Conservation (phyloP, 345 rosid genomes). For the Citrus glauca region DNA sequence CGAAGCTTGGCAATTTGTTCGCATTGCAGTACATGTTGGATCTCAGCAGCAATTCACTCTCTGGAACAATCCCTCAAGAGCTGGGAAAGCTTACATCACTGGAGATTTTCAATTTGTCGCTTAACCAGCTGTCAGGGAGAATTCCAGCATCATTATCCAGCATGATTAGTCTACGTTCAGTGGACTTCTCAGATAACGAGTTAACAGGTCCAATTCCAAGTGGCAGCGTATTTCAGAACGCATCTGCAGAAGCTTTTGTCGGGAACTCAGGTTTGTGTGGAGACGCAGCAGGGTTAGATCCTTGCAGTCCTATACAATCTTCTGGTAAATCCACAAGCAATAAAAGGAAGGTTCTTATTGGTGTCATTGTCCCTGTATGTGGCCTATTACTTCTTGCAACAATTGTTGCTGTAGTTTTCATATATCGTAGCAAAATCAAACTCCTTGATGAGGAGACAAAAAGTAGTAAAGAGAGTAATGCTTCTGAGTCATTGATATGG, state of each 20-base stretch:
- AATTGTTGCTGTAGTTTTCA: conserved; percentile 7
- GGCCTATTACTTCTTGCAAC: conserved; percentile 21
- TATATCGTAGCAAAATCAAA: conserved; percentile 8
- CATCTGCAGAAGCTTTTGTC: conserved; percentile 30
- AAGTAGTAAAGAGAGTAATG: neutral
- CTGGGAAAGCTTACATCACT: conserved; percentile 34
- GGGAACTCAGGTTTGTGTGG: conserved; percentile 70
- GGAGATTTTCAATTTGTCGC: conserved; percentile 55
- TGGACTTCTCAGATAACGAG: conserved; percentile 57
- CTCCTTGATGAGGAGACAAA: conserved; percentile 32
- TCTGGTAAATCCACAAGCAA: conserved; percentile 18
- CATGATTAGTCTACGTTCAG: conserved; percentile 40
- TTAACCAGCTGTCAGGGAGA: conserved; percentile 46
- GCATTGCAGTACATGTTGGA: conserved; percentile 41
- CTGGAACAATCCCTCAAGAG: conserved; percentile 45
- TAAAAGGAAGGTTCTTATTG: conserved; percentile 29
- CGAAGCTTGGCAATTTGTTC: conserved; percentile 37
- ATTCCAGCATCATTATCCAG: conserved; percentile 46
- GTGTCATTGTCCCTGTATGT: conserved; percentile 36
- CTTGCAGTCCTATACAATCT: conserved; percentile 20
- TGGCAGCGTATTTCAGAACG: conserved; percentile 35
- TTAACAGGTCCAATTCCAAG: conserved; percentile 50
- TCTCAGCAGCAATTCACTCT: conserved; percentile 64
- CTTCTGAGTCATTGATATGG: conserved; percentile 43
- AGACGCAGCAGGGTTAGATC: conserved; percentile 32